Evolutionary conservation across 2,329 filamentous ascomycete species (phyloP), one percentile per base, ranked within the genome.

Genomic region (Aspergillus sp.): DNA sequence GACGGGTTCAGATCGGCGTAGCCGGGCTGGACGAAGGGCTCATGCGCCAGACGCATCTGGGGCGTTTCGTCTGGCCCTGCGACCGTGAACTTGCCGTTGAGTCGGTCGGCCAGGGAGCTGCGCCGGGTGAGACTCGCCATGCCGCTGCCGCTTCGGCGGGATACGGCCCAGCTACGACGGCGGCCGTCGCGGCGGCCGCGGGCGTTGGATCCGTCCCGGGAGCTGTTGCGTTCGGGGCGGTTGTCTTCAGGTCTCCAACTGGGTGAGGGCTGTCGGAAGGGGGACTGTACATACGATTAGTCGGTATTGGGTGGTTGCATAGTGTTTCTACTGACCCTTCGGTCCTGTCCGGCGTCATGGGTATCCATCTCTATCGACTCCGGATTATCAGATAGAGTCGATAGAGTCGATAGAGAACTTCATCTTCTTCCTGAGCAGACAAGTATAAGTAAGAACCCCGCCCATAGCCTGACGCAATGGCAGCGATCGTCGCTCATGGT

Each of bases 1-100:
- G 78, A 74, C 2, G 81, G 80, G 47, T 83, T 83, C 3, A 83
- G 68, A 10, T 78, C 71, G 10, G 71, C 70, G 55, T 83, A 82
- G 3, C 78, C 78, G n/a, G 79, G 78, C 34, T 81, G 76, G n/a
- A 82, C 74, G 36, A 76, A 77, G 1, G 75, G 72, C 50, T 76
- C 71, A 32, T 78, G 74, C 2, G 70, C 61, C 41, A 59, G 49
- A 1, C 60, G 59, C 38, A 69, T 23, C 44, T 70, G 67, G 1
- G 65, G 50, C 1, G 62, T 67, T 17, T 68, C 66, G 1, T 70
- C 67, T 2, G 68, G 65, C 0, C 68, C 68, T 5, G 61, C 68
- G 19, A 69, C 53, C 1, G 68, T 69, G 52, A 70, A 70, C 11
- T 58, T 61, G 2, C 67, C 66, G 29, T 62, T 57, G 0, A 65